Evolutionary conservation across 371 early-diverging fungal species (phyloP).

Genomic region (Apophysomyces variabilis): DNA sequence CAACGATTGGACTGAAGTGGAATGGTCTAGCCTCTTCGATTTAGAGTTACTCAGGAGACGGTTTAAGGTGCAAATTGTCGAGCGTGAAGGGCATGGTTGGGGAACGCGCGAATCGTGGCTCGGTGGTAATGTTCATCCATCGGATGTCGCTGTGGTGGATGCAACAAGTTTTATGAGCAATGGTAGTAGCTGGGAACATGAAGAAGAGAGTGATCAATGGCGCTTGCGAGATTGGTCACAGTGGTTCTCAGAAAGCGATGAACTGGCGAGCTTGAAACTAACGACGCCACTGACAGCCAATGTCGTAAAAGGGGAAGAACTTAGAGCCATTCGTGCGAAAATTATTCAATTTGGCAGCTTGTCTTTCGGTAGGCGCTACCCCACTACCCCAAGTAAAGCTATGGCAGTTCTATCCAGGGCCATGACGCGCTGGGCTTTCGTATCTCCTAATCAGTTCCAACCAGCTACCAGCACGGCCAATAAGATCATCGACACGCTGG

Average conservation of each 20-base stretch:
- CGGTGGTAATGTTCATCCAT: neutral
- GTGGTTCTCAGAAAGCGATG: neutral
- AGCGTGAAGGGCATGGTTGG: conserved; percentile 12
- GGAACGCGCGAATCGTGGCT: neutral
- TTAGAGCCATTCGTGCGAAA: neutral
- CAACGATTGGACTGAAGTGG: conserved; percentile 16
- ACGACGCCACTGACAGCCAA: conserved; percentile 4
- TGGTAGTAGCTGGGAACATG: conserved; percentile 2
- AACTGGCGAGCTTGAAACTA: neutral
- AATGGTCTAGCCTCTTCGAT: conserved; percentile 23
- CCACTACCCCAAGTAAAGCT: neutral
- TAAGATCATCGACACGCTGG: conserved; percentile 14
- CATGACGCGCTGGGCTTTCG: conserved; percentile 6
- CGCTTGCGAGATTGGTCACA: neutral
- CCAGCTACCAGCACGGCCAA: conserved; percentile 11
- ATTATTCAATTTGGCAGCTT: conserved; percentile 14
- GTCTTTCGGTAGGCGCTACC: neutral
- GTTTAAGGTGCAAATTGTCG: conserved; percentile 17
- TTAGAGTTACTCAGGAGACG: conserved; percentile 8
- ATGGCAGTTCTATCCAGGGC: conserved; percentile 7
- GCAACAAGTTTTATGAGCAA: neutral
- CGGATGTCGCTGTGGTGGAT: conserved; percentile 1
- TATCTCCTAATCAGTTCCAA: conserved; percentile 13
- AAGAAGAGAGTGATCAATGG: neutral
- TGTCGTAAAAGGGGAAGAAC: neutral